Percentiles rank a stretch among this genome's conserved stretches.
Conservation (phyloP, 2,329 filamentous ascomycete genomes). For the Lecanicillium sp. region DNA sequence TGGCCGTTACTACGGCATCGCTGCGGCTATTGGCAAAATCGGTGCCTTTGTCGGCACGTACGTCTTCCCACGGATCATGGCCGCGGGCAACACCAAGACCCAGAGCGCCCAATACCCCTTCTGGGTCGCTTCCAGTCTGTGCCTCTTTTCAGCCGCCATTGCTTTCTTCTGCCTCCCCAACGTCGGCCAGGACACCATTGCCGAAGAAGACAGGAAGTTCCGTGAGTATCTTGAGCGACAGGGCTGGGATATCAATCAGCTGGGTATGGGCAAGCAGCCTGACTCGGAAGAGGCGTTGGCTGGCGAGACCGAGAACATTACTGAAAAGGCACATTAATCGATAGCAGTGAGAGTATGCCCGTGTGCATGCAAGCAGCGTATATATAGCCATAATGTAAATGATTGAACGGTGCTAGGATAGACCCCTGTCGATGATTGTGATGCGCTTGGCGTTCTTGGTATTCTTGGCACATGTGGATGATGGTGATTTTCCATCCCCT, state of each 20-base stretch:
- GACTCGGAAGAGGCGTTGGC: slow-evolving; percentile 16
- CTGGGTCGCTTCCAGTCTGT: slow-evolving; percentile 73
- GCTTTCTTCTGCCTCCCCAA: slow-evolving; percentile 62
- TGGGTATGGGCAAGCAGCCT: slow-evolving; percentile 36
- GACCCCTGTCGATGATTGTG: too few relatives aligned
- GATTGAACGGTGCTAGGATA: too few relatives aligned
- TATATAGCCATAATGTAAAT: neutral
- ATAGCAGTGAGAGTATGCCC: too few relatives aligned
- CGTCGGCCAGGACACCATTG: slow-evolving; percentile 81
- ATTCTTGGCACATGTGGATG: too few relatives aligned
- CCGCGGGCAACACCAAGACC: slow-evolving; percentile 48
- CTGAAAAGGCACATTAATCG: too few relatives aligned
- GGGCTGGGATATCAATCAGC: slow-evolving; percentile 65
- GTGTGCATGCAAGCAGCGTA: slow-evolving; percentile 1
- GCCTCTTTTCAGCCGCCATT: slow-evolving; percentile 61
- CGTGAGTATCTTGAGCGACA: slow-evolving; percentile 64
- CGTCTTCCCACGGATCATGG: slow-evolving; percentile 68
- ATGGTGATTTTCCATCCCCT: too few relatives aligned
- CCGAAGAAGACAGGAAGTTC: slow-evolving; percentile 69
- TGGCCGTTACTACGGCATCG: slow-evolving; percentile 65
- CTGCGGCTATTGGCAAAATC: slow-evolving; percentile 68
- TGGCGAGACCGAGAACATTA: slow-evolving; percentile 2
- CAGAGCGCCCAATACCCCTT: slow-evolving; percentile 78
- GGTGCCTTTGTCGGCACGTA: slow-evolving; percentile 83
- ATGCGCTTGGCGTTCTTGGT: too few relatives aligned